Evolutionary conservation across 1,284 basidiomycete genomes (phyloP), one percentile per base, ranked within the genome.

Genomic region (Papiliotrema flavescens): DNA sequence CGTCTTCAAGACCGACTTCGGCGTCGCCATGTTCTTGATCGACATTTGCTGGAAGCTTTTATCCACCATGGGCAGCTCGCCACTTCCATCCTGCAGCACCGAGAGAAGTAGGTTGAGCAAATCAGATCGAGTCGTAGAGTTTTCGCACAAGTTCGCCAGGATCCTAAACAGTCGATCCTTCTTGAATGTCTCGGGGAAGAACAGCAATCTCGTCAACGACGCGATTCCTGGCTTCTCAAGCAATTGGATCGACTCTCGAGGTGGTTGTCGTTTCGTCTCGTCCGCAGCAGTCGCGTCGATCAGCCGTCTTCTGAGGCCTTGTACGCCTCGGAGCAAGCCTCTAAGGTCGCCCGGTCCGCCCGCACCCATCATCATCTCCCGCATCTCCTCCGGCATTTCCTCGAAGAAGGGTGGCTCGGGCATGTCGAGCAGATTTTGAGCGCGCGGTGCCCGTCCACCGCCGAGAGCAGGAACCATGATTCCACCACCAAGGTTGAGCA

Each of bases 121-220:
- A 65, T 99, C 96, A 2, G 84, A 85, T 20, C 95, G 84, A 1
- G 94, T 95, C 71, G 89, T 91, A 2, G 85, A 80, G 73, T 99
- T 98, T 78, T 98, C 93, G 75, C 93, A 98, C 4, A 99, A 81
- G 71, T 98, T 95, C 60, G 90, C 87, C 26, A 99, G 84, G 2
- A 98, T 88, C 71, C 89, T 89, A 76, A 92, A 89, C 20, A 99
- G 81, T 22, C 88, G 79, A 39, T 84, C 88, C 78, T 92, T 90
- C 76, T 86, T 86, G 58, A 91, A 80, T 40, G 93, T 86, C 65
- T 97, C 89, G 6, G 95, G 96, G 82, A 94, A 97, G 82, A 98
- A 98, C 20, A 99, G 83, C 8, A 98, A 82, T 34, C 95, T 87
- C 34, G 98, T 85, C 7, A 98, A 84, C 22, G 90, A 86, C 1